Evolutionary conservation across 768 basidiomycete species (phyloP), one percentile per base, ranked within the genome.

Genomic region (Dacryopinax primogenitus): DNA sequence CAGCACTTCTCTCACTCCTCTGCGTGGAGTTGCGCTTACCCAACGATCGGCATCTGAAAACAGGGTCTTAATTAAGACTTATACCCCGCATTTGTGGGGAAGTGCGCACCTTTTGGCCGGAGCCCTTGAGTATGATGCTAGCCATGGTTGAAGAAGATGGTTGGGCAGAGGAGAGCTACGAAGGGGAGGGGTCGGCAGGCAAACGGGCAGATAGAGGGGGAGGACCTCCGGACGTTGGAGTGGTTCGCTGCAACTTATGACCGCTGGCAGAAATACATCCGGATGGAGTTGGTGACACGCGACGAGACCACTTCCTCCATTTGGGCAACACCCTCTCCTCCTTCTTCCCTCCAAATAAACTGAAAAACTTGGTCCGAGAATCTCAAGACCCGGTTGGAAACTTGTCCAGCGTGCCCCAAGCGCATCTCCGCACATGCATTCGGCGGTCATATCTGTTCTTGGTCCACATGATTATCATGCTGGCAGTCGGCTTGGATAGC

Each of bases 31-130:
- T 63, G 35, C 33, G 71, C 82, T 78, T 71, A 86, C 86, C 86
- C 86, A 63, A 87, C 81, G 47, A 83, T 74, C 71, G 86, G 86
- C 86, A 87, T 87, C 86, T 87, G 39, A 13, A 34, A 62, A 63
- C n/a, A 63, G 30, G 63, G 68, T 34, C 62, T 15, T 37, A 61
- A 61, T 9, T 30, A 62, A 21, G 23, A 12, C 41, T 64, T 67
- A n/a, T n/a, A 34, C 36, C 61, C 61, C 62, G 64, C 11, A 23
- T 35, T n/a, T 65, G 64, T 47, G 7, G 36, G 36, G 26, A 23
- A 16, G 11, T 41, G 45, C 73, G 23, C 65, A 80, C 86, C 81
- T 85, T 82, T 67, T 81, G 79, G 18, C 79, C 81, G 47, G 84
- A 87, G 69, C 83, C 77, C 73, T 82, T 83, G 72, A 87, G 74